Conservation (phyloP, 306 rosid genomes). For the Mucuna pruriens region DNA sequence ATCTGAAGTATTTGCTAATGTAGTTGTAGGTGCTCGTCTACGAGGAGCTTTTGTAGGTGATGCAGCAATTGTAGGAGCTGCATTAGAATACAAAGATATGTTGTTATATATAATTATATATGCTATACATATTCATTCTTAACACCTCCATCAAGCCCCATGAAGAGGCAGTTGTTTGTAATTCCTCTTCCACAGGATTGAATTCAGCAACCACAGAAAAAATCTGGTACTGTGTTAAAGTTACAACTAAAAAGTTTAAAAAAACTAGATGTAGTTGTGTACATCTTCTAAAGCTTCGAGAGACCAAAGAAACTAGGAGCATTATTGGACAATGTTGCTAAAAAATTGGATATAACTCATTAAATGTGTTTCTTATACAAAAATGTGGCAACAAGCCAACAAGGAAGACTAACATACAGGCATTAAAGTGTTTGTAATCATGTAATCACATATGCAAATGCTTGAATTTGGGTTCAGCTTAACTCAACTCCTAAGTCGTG, state of each 20-base stretch:
- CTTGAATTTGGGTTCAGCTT: neutral
- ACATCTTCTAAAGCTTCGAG: neutral
- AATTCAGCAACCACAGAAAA: neutral
- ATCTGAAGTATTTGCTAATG: conserved; percentile 54
- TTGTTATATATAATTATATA: conserved; percentile 34
- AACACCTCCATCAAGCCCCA: conserved; percentile 13
- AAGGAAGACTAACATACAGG: neutral
- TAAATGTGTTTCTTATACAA: neutral
- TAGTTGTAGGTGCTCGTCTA: conserved; percentile 48
- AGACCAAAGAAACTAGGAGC: conserved; percentile 7
- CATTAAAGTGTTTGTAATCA: neutral
- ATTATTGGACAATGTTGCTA: neutral
- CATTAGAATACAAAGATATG: conserved; percentile 22
- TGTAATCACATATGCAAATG: conserved; percentile 9
- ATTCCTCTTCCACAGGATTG: neutral
- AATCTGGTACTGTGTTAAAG: neutral
- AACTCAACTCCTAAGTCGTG: neutral
- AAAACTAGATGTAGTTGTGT: conserved; percentile 23
- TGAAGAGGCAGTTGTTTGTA: neutral
- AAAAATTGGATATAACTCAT: neutral
- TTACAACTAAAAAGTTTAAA: conserved; percentile 19
- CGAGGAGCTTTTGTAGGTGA: conserved; percentile 65
- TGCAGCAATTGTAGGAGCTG: conserved; percentile 70
- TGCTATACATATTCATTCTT: conserved; percentile 1
- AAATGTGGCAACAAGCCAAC: neutral